A percentile compares a stretch with the other conserved stretches of the same genome.
Conservation (phyloP, 176 grass and related monocot species). For the Raddia distichophylla region DNA sequence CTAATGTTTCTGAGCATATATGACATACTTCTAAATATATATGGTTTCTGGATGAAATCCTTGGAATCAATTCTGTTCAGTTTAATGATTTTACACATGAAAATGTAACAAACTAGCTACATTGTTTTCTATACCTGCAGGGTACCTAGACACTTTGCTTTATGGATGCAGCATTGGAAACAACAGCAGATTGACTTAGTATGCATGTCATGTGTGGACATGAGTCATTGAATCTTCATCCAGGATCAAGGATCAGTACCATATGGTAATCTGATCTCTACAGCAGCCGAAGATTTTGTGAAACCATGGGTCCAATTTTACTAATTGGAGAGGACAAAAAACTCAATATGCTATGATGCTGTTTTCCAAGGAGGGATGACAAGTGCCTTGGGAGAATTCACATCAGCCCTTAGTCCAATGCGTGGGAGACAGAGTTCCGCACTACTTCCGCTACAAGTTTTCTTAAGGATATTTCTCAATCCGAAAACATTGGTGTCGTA, state of each 20-base stretch:
- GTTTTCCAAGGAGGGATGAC: not conserved
- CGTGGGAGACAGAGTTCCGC: not conserved
- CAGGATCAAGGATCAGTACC: not conserved
- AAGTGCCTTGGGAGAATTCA: not conserved
- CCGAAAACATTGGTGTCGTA: not conserved
- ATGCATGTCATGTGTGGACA: not conserved
- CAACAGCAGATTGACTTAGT: constrained; percentile 3
- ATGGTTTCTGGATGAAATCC: no score
- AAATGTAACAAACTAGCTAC: constrained; percentile 9
- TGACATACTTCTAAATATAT: not conserved
- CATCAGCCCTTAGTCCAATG: not conserved
- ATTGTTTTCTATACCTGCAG: not conserved
- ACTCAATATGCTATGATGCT: not conserved
- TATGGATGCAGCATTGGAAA: constrained; percentile 18
- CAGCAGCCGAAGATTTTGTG: not conserved
- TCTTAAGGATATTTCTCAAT: not conserved
- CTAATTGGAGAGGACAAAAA: not conserved
- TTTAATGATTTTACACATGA: not conserved
- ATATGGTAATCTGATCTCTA: constrained; percentile 6
- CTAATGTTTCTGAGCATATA: no score
- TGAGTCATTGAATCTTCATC: not conserved
- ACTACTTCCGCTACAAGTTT: not conserved
- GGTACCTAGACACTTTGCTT: not conserved
- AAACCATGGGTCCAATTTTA: constrained; percentile 17
- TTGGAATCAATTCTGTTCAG: no score